These are phyloP conservation scores for Pichia scutulata DNA, from an alignment of 805 yeast genomes.

Conservation along the genomic window DNA sequence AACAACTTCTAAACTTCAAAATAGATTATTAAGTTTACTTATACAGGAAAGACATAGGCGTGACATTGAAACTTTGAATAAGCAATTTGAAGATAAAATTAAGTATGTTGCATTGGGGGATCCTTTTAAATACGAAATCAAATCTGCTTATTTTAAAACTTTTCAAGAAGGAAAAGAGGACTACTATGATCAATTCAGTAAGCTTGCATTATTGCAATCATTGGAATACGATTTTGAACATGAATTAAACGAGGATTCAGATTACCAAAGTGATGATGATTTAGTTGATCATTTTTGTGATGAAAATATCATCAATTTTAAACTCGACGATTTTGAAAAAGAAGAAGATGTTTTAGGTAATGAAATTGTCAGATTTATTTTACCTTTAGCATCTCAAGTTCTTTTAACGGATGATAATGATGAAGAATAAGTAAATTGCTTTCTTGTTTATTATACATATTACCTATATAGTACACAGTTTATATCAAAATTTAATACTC, in stretches of 20 bases:
- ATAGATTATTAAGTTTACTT: conserved; percentile 26
- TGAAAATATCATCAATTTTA: conserved; percentile 22
- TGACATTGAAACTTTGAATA: conserved; percentile 24
- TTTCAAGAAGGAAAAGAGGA: conserved; percentile 16
- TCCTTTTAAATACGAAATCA: conserved; percentile 28
- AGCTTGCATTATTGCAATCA: conserved; percentile 29
- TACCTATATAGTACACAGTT: neutral
- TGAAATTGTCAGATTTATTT: conserved; percentile 24
- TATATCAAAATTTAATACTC: neutral
- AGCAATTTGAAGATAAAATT: conserved; percentile 16
- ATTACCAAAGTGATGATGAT: conserved; percentile 23
- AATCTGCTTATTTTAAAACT: conserved; percentile 24
- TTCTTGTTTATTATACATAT: neutral
- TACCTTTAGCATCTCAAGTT: conserved; percentile 31
- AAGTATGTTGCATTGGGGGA: conserved; percentile 20
- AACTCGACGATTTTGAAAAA: conserved; percentile 9
- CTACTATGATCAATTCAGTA: conserved; percentile 23
- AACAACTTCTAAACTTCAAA: conserved; percentile 28
- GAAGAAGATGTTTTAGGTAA: conserved; percentile 18
- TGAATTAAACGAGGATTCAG: conserved; percentile 18
- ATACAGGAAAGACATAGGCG: conserved; percentile 31
- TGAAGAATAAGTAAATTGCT: neutral
- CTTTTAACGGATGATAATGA: conserved; percentile 14
- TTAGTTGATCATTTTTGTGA: conserved; percentile 24
- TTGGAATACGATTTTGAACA: conserved; percentile 31